Base-by-base conservation (phyloP, 2,329 filamentous ascomycete genomes). In the Microthyrium microscopicum region DNA sequence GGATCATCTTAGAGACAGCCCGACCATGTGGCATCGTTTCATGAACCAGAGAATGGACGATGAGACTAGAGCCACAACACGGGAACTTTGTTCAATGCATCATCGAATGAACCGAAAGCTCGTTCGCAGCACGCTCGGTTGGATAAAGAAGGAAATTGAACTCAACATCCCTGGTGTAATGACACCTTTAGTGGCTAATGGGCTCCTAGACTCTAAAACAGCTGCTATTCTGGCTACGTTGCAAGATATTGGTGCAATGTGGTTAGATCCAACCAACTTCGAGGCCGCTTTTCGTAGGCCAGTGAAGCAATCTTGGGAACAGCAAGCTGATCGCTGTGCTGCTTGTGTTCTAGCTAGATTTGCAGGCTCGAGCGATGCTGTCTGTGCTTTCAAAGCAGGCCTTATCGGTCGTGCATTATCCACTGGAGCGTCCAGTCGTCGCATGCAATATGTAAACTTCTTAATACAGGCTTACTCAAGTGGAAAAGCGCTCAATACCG, bases 331-430 rank as follows among this genome's bases (percentile, higher is more conserved):
- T 32, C 21, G 29, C 18, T 36, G 34, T 18, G 28, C 30, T 17
- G 27, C 34, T 19, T 36, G 34, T 17, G 32, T 36, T 15, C 34
- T 36, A 2, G 34, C 34, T 17, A 20, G 34, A 4, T 17, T 36
- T 3, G 34, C n/a, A n/a, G n/a, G n/a, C n/a, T n/a, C n/a, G n/a
- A n/a, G n/a, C n/a, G n/a, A n/a, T n/a, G n/a, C n/a, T n/a, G n/a
- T n/a, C n/a, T n/a, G n/a, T n/a, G n/a, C n/a, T n/a, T n/a, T n/a
- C n/a, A n/a, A n/a, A n/a, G n/a, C n/a, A n/a, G n/a, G n/a, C n/a
- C n/a, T n/a, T n/a, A n/a, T n/a, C n/a, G n/a, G n/a, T n/a, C n/a
- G n/a, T n/a, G n/a, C n/a, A n/a, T n/a, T n/a, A n/a, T n/a, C n/a
- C n/a, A n/a, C n/a, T n/a, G n/a, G n/a, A n/a, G n/a, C n/a, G n/a